phyloP scores from a whole-genome alignment of 1,284 basidiomycete genomes.

The Xerocomus nothofagi region DNA sequence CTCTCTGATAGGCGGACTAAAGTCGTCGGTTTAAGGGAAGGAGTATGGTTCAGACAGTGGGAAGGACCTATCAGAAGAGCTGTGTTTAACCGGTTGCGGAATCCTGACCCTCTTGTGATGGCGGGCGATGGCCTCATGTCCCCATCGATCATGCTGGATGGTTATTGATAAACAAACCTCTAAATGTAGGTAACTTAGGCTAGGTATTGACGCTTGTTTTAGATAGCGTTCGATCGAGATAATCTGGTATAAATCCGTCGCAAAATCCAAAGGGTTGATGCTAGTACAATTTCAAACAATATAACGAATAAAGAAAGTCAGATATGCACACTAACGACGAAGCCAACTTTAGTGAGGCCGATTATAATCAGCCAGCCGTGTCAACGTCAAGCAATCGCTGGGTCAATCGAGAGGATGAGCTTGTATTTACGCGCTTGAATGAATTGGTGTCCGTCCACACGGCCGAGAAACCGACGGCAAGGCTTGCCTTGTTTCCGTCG shows the following conservation, averaged over 20 bases:
- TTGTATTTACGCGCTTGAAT: constrained; percentile 20
- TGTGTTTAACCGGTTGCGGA: constrained; percentile 39
- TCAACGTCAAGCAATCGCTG: not conserved
- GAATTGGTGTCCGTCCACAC: constrained; percentile 33
- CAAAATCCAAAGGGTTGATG: constrained; percentile 1
- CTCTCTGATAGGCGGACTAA: constrained; percentile 36
- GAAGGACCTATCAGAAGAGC: constrained; percentile 62
- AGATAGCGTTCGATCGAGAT: not conserved
- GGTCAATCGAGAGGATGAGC: constrained; percentile 7
- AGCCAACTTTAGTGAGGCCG: not conserved
- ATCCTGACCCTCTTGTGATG: constrained; percentile 28
- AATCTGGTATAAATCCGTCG: constrained; percentile 8
- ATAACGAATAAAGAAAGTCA: constrained; percentile 26
- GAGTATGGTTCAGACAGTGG: constrained; percentile 77
- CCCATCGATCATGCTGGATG: constrained; percentile 32
- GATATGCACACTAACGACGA: not conserved
- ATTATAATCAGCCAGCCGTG: not conserved
- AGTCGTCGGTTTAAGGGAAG: constrained; percentile 62
- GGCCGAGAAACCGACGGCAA: constrained; percentile 24
- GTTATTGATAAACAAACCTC: constrained; percentile 27
- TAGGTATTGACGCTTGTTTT: not conserved
- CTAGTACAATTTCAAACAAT: constrained; percentile 15
- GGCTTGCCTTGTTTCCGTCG: constrained; percentile 5
- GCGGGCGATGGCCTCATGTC: constrained; percentile 16
- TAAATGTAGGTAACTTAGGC: not conserved